phyloP scores from a whole-genome alignment of 2,329 filamentous ascomycete species.

The Phialocephala sp. region DNA sequence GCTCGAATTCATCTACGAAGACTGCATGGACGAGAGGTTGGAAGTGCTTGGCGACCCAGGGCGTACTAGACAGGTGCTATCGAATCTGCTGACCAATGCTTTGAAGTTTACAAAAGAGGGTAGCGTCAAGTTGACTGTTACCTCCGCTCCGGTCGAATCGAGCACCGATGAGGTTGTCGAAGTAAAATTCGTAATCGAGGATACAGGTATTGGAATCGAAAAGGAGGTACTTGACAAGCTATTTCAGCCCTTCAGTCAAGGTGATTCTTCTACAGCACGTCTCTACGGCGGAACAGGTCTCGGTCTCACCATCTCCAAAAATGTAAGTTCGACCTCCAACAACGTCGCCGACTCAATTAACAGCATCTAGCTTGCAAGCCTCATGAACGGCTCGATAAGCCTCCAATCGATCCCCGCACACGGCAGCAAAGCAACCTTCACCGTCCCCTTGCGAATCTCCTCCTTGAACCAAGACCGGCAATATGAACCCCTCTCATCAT shows the following conservation, averaged over 20 bases:
- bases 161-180: conserved; percentile 52
- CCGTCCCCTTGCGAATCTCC: conserved; percentile 32
- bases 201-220: conserved; percentile 76
- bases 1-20: conserved; percentile 61
- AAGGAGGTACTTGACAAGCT: conserved; percentile 73
- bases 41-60: conserved; percentile 70
- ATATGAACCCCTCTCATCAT: conserved; percentile 1
- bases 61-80: conserved; percentile 76
- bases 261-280: conserved; percentile 76
- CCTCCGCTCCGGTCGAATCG: conserved; percentile 28
- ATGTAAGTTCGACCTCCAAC: conserved; percentile 22
- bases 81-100: conserved; percentile 80
- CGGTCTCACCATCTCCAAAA: conserved; percentile 73
- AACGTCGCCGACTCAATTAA: background rate
- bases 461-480: conserved; percentile 16
- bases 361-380: conserved; percentile 30
- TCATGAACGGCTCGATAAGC: conserved; percentile 35
- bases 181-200: conserved; percentile 70
- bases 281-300: conserved; percentile 80
- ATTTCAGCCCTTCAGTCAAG: conserved; percentile 82
- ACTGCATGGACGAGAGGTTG: conserved; percentile 70
- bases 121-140: conserved; percentile 58
- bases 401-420: conserved; percentile 26
- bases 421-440: conserved; percentile 36
- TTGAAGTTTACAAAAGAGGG: conserved; percentile 79